phyloP scores from a whole-genome alignment of 2,329 filamentous ascomycete genomes.

The Taxawa tesnikishii region DNA sequence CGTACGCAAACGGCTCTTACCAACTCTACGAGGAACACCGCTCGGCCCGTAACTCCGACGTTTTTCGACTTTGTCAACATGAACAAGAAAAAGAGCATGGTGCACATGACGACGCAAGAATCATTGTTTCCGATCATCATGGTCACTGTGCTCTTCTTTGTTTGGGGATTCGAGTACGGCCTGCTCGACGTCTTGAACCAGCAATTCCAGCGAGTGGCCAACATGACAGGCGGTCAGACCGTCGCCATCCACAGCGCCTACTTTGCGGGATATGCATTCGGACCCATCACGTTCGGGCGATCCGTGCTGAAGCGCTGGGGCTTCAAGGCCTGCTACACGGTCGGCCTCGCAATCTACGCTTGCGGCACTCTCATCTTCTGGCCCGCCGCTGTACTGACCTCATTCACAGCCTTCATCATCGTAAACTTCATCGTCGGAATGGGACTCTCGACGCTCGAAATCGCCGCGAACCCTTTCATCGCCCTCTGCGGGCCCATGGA shows the following conservation, averaged over 20 bases:
- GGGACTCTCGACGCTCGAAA: slow-evolving; percentile 48
- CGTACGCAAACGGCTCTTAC: slow-evolving; percentile 20
- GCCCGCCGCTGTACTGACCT: slow-evolving; percentile 51
- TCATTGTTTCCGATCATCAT: slow-evolving; percentile 60
- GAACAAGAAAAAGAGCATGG: slow-evolving; percentile 55
- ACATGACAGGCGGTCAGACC: slow-evolving; percentile 49
- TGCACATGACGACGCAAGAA: slow-evolving; percentile 49
- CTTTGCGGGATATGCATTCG: slow-evolving; percentile 59
- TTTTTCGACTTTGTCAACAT: slow-evolving; percentile 74
- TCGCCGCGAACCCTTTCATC: slow-evolving; percentile 51
- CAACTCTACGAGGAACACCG: slow-evolving; percentile 25
- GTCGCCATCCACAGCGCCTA: slow-evolving; percentile 59
- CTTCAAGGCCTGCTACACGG: slow-evolving; percentile 50
- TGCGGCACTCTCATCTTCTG: slow-evolving; percentile 50
- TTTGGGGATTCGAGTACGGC: slow-evolving; percentile 88
- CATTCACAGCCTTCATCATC: slow-evolving; percentile 46
- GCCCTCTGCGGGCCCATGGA: slow-evolving; percentile 48
- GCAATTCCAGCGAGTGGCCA: slow-evolving; percentile 50
- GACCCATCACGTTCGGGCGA: slow-evolving; percentile 54
- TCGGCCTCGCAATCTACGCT: slow-evolving; percentile 50
- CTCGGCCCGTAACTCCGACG: slow-evolving; percentile 24
- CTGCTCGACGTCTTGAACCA: slow-evolving; percentile 71
- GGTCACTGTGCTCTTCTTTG: slow-evolving; percentile 70
- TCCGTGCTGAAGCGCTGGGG: slow-evolving; percentile 45
- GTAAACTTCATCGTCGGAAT: slow-evolving; percentile 52